A percentile compares a stretch with the other conserved stretches of the same genome.
These are phyloP conservation scores for Rossbeevera mucosa DNA, from an alignment of 768 basidiomycete species.

Conservation along the genomic window DNA sequence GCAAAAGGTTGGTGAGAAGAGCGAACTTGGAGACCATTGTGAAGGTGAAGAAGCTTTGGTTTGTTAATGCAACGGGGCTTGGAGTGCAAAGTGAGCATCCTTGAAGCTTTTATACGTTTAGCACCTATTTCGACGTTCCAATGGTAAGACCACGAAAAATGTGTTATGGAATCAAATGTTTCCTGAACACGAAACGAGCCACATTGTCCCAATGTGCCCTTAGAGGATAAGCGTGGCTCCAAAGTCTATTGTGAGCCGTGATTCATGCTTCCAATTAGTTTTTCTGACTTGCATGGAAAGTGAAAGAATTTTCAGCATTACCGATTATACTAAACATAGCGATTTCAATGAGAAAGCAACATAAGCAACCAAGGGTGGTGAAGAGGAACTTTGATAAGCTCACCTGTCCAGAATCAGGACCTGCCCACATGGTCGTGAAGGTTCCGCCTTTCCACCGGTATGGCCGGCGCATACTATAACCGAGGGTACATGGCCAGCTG, in stretches of 20 bases:
- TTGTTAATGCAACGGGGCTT: conserved; percentile 1
- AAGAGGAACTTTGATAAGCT: neutral
- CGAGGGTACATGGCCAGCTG: neutral
- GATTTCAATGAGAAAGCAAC: conserved; percentile 1
- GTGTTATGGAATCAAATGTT: neutral
- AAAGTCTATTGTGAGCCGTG: neutral
- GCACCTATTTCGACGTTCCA: neutral
- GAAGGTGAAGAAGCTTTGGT: neutral
- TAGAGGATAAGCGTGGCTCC: neutral
- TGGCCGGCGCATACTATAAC: neutral
- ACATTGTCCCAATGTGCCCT: neutral
- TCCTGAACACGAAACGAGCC: neutral
- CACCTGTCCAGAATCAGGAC: neutral
- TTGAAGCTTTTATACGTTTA: conserved; percentile 12
- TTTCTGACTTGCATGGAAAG: neutral
- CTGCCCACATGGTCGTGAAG: conserved; percentile 6
- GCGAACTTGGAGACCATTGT: conserved; percentile 18
- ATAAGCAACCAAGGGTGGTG: neutral
- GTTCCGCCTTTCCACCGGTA: neutral
- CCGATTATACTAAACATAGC: neutral
- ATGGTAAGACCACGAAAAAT: neutral
- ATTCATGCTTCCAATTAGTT: neutral
- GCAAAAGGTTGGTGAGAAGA: conserved; percentile 16
- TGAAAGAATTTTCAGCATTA: neutral
- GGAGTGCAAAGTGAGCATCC: neutral